A percentile compares a stretch with the other conserved stretches of the same genome.
Conservation (phyloP, 192 early-diverging fungal species). For the Coemansia sp. region DNA sequence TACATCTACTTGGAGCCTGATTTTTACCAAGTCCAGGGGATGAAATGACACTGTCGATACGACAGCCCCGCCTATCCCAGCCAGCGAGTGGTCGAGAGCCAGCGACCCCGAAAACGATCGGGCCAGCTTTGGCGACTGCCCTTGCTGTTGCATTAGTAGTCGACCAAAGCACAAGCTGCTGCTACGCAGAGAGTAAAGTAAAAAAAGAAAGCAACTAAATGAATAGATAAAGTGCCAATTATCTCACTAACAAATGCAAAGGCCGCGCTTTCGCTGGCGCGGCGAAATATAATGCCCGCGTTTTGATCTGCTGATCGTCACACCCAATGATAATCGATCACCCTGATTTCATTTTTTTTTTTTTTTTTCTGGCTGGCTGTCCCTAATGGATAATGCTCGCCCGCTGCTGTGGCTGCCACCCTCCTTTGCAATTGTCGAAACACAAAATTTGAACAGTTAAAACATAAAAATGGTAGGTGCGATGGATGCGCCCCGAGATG, state of each 20-base stretch:
- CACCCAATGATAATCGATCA: background rate
- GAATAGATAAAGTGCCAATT: no score
- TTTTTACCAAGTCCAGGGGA: conserved; percentile 96
- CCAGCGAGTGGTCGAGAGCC: conserved; percentile 79
- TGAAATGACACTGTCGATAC: conserved; percentile 83
- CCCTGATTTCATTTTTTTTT: background rate
- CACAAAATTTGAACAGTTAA: no score
- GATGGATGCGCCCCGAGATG: background rate
- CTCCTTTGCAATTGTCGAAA: no score
- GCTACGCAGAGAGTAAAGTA: background rate
- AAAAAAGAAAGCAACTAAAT: background rate
- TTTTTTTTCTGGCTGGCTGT: no score
- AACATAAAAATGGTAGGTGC: conserved; percentile 16
- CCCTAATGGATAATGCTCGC: no score
- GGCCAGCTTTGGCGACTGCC: conserved; percentile 20
- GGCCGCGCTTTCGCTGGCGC: background rate
- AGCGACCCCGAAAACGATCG: conserved; percentile 50
- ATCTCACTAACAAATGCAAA: background rate
- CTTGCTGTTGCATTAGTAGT: conserved; percentile 13
- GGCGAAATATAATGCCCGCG: background rate
- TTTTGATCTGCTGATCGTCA: background rate
- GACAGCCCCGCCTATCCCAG: conserved; percentile 86
- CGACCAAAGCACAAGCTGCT: no score
- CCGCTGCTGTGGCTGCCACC: no score
- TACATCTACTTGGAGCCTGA: conserved; percentile 82